phyloP scores from a whole-genome alignment of 73 alveolate genomes.

The Tetrahymena thermophila region DNA sequence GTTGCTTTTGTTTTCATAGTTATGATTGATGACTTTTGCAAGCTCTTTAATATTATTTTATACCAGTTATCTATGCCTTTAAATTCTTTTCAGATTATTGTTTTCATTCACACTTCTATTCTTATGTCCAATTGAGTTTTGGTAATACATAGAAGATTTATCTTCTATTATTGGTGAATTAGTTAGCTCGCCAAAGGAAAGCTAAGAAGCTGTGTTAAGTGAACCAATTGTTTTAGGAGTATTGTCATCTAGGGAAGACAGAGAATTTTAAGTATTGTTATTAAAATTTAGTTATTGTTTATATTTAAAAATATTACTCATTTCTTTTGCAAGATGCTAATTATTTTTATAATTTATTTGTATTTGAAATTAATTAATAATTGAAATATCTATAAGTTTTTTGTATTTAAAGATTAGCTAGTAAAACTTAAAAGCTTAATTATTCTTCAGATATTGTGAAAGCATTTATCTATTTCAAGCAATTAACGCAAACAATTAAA shows the following conservation, averaged over 20 bases:
- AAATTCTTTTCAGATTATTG: not conserved
- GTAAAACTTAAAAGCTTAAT: not conserved
- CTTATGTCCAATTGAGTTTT: not conserved
- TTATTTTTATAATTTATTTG: no score
- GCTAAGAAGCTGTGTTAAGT: not conserved
- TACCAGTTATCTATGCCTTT: not conserved
- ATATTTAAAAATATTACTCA: not conserved
- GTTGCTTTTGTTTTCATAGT: not conserved
- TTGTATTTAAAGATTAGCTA: not conserved
- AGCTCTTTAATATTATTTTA: not conserved
- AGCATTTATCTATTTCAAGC: not conserved
- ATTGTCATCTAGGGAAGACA: not conserved
- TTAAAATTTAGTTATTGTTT: not conserved
- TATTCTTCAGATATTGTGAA: no score
- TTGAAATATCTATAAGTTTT: not conserved
- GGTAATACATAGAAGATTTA: not conserved
- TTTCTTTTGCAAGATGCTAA: not conserved
- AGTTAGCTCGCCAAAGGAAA: not conserved
- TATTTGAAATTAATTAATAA: not conserved
- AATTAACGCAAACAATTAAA: not conserved
- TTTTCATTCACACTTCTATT: not conserved
- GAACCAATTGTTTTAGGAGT: not conserved
- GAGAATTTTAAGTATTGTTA: not conserved
- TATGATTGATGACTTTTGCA: not conserved
- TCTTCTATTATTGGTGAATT: not conserved